Evolutionary conservation across 176 grass and related monocot species (phyloP).

Genomic region (Carex littledalei): DNA sequence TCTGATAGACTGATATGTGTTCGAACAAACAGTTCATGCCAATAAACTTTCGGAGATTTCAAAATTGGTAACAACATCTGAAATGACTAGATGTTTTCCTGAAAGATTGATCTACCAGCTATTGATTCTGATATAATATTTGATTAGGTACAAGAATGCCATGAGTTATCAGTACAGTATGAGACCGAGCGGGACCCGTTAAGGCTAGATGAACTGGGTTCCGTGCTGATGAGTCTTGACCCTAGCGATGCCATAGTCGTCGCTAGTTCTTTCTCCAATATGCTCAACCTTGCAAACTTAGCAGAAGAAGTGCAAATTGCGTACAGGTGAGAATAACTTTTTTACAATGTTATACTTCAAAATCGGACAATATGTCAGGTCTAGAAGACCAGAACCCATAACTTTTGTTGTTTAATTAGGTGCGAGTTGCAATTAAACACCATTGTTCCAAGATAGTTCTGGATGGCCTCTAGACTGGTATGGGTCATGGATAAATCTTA

Average conservation of each 20-base stretch:
- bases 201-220: slow-evolving; percentile 52
- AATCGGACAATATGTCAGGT: not conserved
- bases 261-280: slow-evolving; percentile 72
- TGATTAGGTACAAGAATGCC: slow-evolving; percentile 80
- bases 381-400: not conserved
- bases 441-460: not conserved
- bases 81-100: not conserved
- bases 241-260: slow-evolving; percentile 59
- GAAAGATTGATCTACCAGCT: not conserved
- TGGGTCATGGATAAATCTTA: not conserved
- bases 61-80: not conserved
- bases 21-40: not conserved
- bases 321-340: slow-evolving; percentile 19
- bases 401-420: not conserved
- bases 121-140: slow-evolving; percentile 1
- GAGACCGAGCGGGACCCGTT: slow-evolving; percentile 28
- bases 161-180: slow-evolving; percentile 61
- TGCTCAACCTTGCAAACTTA: slow-evolving; percentile 89
- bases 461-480: not conserved
- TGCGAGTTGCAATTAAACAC: not conserved
- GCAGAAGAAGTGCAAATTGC: slow-evolving; percentile 89
- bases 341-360: slow-evolving; percentile 2
- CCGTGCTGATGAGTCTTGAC: slow-evolving; percentile 39
- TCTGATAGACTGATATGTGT: too few relatives aligned
- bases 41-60: not conserved